These are phyloP conservation scores for Rhodomyrtus tomentosa DNA, from an alignment of 345 rosid species.

Conservation along the genomic window DNA sequence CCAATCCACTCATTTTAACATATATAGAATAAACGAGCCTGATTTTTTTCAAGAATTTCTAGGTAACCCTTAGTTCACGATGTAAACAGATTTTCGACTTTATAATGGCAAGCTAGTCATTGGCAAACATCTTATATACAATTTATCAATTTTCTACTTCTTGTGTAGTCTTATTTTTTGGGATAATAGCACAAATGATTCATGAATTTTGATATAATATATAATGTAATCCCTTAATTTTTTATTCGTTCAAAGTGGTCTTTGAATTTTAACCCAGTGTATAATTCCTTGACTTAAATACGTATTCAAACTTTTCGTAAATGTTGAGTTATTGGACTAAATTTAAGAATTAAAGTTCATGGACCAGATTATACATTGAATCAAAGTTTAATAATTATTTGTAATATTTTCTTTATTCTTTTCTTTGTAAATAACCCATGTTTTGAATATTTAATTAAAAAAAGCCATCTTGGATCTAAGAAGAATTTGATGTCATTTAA, in stretches of 20 bases:
- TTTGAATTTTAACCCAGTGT: no score
- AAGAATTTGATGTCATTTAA: fast-evolving
- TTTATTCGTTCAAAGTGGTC: no score
- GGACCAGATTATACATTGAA: no score
- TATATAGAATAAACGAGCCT: neutral
- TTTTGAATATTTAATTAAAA: neutral
- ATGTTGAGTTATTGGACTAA: no score
- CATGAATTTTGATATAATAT: no score
- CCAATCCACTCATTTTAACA: neutral
- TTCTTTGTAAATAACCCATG: neutral
- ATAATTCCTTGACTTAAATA: no score
- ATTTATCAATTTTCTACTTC: neutral
- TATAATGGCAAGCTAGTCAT: neutral
- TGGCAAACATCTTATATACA: neutral
- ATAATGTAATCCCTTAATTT: no score
- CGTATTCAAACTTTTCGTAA: no score
- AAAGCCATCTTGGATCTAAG: fast-evolving
- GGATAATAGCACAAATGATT: no score
- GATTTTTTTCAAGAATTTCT: neutral
- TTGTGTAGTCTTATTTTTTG: neutral
- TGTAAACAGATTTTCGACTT: neutral
- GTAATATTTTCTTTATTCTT: no score
- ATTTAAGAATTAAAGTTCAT: no score
- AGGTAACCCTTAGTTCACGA: neutral
- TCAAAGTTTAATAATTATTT: no score